Evolutionary conservation across 495 filamentous ascomycete species (phyloP).

Genomic region (Apiosordaria backusii): DNA sequence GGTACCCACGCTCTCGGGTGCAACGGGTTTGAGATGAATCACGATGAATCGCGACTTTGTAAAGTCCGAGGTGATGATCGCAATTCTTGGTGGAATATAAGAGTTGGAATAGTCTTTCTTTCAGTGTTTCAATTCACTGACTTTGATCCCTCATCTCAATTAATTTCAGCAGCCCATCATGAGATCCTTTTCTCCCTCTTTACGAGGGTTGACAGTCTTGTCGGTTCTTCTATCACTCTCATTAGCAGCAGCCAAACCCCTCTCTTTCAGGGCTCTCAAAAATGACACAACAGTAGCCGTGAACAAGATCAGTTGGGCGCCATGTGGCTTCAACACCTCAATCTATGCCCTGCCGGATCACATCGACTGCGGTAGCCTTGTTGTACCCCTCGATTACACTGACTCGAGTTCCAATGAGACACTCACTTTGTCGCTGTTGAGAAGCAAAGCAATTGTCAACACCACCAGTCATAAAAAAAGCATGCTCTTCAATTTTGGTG

Average conservation of each 20-base stretch:
- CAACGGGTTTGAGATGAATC: not conserved
- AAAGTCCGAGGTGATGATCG: not conserved
- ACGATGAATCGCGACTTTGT: not conserved
- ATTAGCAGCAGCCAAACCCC: not conserved
- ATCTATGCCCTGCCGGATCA: not conserved
- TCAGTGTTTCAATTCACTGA: not conserved
- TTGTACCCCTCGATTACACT: constrained; percentile 45
- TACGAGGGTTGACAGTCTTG: not conserved
- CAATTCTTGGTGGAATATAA: not conserved
- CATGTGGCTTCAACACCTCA: not conserved
- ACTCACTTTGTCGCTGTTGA: constrained; percentile 35
- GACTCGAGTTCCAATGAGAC: constrained; percentile 29
- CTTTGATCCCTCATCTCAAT: not conserved
- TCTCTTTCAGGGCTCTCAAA: not conserved
- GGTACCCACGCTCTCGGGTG: no score
- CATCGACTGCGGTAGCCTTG: constrained; percentile 36
- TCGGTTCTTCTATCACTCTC: not conserved
- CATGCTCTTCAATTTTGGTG: constrained; percentile 48
- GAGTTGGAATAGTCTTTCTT: not conserved
- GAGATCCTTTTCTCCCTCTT: not conserved
- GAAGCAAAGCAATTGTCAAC: constrained; percentile 30
- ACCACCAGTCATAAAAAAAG: constrained; percentile 30
- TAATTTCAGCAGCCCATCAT: not conserved
- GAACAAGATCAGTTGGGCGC: not conserved
- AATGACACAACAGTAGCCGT: not conserved